These are phyloP conservation scores for Taphrina pruni DNA, from an alignment of 1,139 yeast species.

Conservation along the genomic window DNA sequence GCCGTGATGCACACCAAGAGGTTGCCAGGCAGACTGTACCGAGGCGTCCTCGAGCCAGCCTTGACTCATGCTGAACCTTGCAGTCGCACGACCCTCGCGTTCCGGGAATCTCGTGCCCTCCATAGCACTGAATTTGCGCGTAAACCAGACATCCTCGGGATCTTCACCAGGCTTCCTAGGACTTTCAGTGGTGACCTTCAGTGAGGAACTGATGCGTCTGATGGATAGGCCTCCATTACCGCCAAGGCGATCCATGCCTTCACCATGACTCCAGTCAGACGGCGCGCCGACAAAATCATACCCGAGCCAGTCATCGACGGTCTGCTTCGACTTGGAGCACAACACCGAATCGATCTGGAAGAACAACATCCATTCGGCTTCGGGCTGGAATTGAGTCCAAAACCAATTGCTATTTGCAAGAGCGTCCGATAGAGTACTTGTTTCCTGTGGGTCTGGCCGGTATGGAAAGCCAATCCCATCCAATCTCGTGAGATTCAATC, in stretches of 20 bases:
- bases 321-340: constrained; percentile 25
- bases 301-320: constrained; percentile 37
- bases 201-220: constrained; percentile 28
- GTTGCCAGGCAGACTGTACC: constrained; percentile 14
- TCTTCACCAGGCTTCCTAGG: constrained; percentile 13
- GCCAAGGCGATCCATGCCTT: constrained; percentile 18
- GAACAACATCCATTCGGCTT: constrained; percentile 40
- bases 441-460: constrained; percentile 6
- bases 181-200: constrained; percentile 9
- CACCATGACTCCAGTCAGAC: constrained; percentile 29
- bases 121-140: constrained; percentile 15
- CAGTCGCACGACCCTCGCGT: constrained; percentile 16
- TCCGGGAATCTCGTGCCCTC: constrained; percentile 32
- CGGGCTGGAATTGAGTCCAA: constrained; percentile 31
- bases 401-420: constrained; percentile 31
- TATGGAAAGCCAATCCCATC: constrained; percentile 17
- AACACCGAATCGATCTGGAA: constrained; percentile 30
- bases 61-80: constrained; percentile 22
- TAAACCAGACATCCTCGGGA: constrained; percentile 38
- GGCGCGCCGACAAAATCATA: constrained; percentile 37
- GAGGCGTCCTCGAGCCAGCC: constrained; percentile 25
- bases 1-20: constrained; percentile 36
- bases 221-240: constrained; percentile 36
- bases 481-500: constrained; percentile 18
- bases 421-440: constrained; percentile 15